Base-by-base conservation (phyloP, 148 eudicot genomes). In the Vaccinium macrocarpon region DNA sequence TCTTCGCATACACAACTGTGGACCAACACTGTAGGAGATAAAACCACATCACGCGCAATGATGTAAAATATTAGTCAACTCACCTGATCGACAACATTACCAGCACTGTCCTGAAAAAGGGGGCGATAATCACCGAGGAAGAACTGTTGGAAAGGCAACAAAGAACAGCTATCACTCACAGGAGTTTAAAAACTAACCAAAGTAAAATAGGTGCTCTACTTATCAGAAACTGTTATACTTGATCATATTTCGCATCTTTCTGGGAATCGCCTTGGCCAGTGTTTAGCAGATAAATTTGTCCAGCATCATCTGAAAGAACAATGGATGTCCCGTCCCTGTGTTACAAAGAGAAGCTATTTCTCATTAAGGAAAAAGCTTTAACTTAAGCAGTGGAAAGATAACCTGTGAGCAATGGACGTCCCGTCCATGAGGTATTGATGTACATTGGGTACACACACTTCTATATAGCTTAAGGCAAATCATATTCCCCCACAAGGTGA, bases 261-360 rank as follows among this genome's bases (percentile, higher is more conserved):
- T 96, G 98, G 70, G 95, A 92, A 85, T 96, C 99, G 16, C 99
- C 99, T 90, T 96, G 97, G 77, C 99, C 99, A 29, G 99, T 96
- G 86, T 90, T 96, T 66, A 96, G 85, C 82, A 94, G 85, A 91
- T 94, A 94, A 83, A 94, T 92, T 85, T 96, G 99, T 78, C 99
- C 99, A 77, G 93, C 93, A 82, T 96, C 99, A 89, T 96, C 99
- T 59, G 99, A 96, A 86, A 96, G 97, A 79, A 96, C 95, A 87
- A 96, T 94, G 73, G 99, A 96, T 48, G 97, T 96, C 85, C 99
- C 99, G 86, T 96, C 99, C 90, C 99, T 96, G 85, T 56, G 62
- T 78, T 70, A 85, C 87, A 84, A 64, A 84, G 80, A 84, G 78
- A 87, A 50, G 81, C 51, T 82, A 82, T 51, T 38, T 48, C 81